phyloP scores from a whole-genome alignment of 2,329 filamentous ascomycete species.

The Aphanoascus verrucosus region DNA sequence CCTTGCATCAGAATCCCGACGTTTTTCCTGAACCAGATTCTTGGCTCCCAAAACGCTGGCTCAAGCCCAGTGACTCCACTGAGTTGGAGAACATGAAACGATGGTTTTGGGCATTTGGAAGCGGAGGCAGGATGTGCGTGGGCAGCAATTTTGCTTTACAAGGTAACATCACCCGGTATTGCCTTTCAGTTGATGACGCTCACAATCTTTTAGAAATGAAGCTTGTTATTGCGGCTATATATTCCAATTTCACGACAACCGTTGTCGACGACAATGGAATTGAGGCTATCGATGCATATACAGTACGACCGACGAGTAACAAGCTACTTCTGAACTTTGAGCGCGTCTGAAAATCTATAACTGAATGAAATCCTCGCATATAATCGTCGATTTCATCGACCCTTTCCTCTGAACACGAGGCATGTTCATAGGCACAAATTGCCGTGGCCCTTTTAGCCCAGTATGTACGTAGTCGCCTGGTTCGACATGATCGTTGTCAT shows the following conservation, averaged over 20 bases:
- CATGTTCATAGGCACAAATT: not conserved
- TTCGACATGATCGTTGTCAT: no score
- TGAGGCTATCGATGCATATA: conserved; percentile 56
- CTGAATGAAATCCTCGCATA: not conserved
- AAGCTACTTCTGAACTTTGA: conserved; percentile 50
- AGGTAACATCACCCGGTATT: conserved; percentile 23
- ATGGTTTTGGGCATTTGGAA: conserved; percentile 45
- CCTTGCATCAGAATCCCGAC: conserved; percentile 41
- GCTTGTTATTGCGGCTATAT: conserved; percentile 57
- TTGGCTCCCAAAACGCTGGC: conserved; percentile 42
- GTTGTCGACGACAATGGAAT: conserved; percentile 55
- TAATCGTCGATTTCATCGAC: not conserved
- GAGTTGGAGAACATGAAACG: conserved; percentile 36
- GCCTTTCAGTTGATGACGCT: not conserved
- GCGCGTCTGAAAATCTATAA: conserved; percentile 14
- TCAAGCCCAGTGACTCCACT: conserved; percentile 31
- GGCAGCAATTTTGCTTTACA: conserved; percentile 41
- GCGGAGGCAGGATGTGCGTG: conserved; percentile 41
- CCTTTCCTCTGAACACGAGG: not conserved
- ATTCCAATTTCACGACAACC: conserved; percentile 53
- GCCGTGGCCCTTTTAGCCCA: no score
- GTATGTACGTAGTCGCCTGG: no score
- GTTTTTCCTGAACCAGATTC: conserved; percentile 41
- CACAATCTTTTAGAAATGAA: conserved; percentile 54
- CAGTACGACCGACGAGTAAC: conserved; percentile 47